Evolutionary conservation across 2,329 filamentous ascomycete genomes (phyloP).

Genomic region (Aureobasidium sp.): DNA sequence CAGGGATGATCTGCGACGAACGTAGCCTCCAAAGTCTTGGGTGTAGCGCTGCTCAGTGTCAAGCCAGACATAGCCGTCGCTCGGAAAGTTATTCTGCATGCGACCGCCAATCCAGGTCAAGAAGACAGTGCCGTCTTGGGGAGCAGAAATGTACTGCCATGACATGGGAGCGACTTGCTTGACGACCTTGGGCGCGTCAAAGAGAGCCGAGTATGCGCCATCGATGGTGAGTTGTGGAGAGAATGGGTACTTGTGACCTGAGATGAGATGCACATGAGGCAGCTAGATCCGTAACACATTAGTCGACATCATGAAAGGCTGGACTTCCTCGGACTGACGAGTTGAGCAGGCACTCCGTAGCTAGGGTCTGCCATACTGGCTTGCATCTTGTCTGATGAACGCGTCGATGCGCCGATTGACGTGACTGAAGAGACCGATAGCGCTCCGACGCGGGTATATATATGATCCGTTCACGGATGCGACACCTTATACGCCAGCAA

Average conservation of each 20-base stretch:
- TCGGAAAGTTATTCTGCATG: conserved; percentile 67
- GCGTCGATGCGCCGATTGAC: conserved; percentile 14
- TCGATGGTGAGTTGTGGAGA: conserved; percentile 64
- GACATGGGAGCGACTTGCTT: conserved; percentile 80
- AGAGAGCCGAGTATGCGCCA: conserved; percentile 75
- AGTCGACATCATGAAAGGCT: conserved; percentile 8
- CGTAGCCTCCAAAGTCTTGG: conserved; percentile 64
- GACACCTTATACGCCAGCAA: background rate
- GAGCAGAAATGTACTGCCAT: conserved; percentile 85
- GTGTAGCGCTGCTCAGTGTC: conserved; percentile 71
- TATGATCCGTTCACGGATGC: background rate
- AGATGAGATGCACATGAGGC: conserved; percentile 84
- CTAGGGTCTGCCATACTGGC: conserved; percentile 39
- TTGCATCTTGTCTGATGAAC: conserved; percentile 13
- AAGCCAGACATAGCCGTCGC: conserved; percentile 88
- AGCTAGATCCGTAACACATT: conserved; percentile 46
- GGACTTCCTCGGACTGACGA: conserved; percentile 29
- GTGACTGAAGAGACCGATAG: background rate
- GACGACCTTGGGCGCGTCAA: conserved; percentile 76
- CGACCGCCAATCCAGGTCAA: conserved; percentile 82
- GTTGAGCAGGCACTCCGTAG: conserved; percentile 39
- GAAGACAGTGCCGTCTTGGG: conserved; percentile 72
- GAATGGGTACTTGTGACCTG: conserved; percentile 70
- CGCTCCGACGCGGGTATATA: background rate
- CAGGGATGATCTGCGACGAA: conserved; percentile 33